Conservation (phyloP, 1,284 basidiomycete species). For the Ustilago shanxiensis region DNA sequence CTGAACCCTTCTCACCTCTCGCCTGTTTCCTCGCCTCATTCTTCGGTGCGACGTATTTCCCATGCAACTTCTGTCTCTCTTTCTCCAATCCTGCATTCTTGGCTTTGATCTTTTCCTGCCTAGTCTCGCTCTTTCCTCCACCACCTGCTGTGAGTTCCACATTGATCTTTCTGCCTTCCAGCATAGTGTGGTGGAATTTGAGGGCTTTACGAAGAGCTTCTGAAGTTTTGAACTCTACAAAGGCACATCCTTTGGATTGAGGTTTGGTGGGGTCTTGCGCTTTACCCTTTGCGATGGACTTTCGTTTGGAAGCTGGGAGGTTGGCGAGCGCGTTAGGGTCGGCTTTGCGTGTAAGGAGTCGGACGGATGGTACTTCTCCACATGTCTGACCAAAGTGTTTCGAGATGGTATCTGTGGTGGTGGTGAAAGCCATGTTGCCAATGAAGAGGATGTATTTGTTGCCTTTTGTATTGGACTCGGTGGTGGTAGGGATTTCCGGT, state of each 20-base stretch:
- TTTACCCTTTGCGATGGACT: constrained; percentile 68
- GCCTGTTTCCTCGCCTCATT: constrained; percentile 56
- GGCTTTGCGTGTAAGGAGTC: constrained; percentile 63
- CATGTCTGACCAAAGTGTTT: constrained; percentile 63
- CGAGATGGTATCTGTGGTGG: constrained; percentile 59
- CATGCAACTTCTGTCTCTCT: constrained; percentile 63
- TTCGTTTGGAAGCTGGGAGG: constrained; percentile 64
- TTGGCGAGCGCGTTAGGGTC: constrained; percentile 50
- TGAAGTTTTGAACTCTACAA: constrained; percentile 63
- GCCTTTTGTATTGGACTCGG: constrained; percentile 18
- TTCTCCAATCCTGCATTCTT: constrained; percentile 66
- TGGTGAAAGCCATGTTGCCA: constrained; percentile 68
- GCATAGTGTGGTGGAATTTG: constrained; percentile 66
- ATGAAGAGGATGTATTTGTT: constrained; percentile 66
- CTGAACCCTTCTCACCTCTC: constrained; percentile 17
- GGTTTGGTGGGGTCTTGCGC: constrained; percentile 59
- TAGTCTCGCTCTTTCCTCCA: constrained; percentile 60
- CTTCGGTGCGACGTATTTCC: constrained; percentile 65
- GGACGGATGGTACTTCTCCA: constrained; percentile 64
- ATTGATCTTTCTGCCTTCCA: constrained; percentile 67
- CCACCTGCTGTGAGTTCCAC: constrained; percentile 69
- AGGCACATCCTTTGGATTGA: constrained; percentile 66
- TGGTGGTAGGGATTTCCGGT: constrained; percentile 4
- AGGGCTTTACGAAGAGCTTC: constrained; percentile 64
- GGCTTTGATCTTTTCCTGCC: constrained; percentile 65